These are phyloP conservation scores for Diaporthe vexans DNA, from an alignment of 2,329 filamentous ascomycete species.

Conservation along the genomic window DNA sequence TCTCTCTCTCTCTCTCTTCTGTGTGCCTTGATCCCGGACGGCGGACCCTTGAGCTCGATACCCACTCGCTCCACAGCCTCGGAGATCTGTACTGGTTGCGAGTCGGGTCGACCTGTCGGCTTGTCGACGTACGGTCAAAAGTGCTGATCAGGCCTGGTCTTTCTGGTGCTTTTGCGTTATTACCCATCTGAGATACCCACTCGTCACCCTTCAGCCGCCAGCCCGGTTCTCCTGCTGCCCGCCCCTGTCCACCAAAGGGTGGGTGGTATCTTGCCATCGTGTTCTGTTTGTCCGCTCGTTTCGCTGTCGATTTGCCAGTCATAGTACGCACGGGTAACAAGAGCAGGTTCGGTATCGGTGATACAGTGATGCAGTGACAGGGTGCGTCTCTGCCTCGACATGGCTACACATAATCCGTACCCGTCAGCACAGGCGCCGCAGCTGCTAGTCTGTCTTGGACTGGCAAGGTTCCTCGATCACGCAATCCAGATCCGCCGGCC, in stretches of 20 bases:
- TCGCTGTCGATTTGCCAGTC: neutral
- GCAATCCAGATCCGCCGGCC: conserved; percentile 44
- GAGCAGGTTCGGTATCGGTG: neutral
- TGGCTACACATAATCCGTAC: neutral
- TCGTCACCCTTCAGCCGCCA: conserved; percentile 7
- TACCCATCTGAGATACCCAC: no score
- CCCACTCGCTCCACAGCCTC: conserved; percentile 23
- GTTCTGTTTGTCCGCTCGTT: no score
- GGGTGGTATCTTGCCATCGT: no score
- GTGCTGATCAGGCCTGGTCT: neutral
- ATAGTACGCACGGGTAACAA: neutral
- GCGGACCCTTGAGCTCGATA: conserved; percentile 18
- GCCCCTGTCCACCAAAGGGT: neutral
- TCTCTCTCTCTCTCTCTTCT: no score
- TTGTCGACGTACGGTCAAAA: neutral
- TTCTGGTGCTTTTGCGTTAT: no score
- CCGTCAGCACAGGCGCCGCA: neutral
- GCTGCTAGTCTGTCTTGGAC: conserved; percentile 42
- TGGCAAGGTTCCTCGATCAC: conserved; percentile 44
- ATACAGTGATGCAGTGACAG: no score
- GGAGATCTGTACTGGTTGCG: conserved; percentile 21
- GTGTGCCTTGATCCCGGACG: neutral
- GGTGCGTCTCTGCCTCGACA: neutral
- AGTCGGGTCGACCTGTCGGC: conserved; percentile 9
- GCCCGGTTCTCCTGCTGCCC: conserved; percentile 7